phyloP scores from a whole-genome alignment of 768 basidiomycete species.

The Podaxis sp. region DNA sequence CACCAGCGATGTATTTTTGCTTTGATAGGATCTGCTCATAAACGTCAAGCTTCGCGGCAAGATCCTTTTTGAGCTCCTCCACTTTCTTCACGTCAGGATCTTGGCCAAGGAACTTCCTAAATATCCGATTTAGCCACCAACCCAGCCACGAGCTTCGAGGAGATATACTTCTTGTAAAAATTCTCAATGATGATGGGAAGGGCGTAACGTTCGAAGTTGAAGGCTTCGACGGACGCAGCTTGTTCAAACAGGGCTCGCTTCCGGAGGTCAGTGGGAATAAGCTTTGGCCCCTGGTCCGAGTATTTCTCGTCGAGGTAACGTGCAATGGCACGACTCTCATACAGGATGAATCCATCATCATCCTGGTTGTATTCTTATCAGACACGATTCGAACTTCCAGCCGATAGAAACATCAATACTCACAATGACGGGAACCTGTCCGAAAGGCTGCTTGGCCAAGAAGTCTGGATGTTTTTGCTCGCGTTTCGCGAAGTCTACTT shows the following conservation, averaged over 20 bases:
- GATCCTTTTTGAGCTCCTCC: constrained; percentile 18
- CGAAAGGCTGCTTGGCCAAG: constrained; percentile 50
- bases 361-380: constrained; percentile 25
- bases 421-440: constrained; percentile 53
- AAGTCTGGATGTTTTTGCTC: constrained; percentile 40
- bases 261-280: constrained; percentile 41
- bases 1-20: constrained; percentile 44
- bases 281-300: constrained; percentile 38
- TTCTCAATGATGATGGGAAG: constrained; percentile 37
- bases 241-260: constrained; percentile 34
- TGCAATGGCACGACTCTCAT: constrained; percentile 52
- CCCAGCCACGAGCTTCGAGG: not conserved
- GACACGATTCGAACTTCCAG: too few relatives aligned
- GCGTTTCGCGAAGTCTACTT: constrained; percentile 37
- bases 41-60: constrained; percentile 36
- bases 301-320: constrained; percentile 54
- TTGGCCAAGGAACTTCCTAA: constrained; percentile 21
- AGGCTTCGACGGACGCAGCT: constrained; percentile 42
- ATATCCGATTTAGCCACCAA: not conserved
- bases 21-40: constrained; percentile 50
- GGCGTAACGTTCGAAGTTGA: constrained; percentile 41
- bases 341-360: constrained; percentile 55
- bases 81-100: constrained; percentile 16
- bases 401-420: constrained; percentile 11
- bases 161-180: constrained; percentile 39